Evolutionary conservation across 257 asterid species (phyloP), one percentile per base, ranked within the genome.

Genomic region (Cinchona pubescens): DNA sequence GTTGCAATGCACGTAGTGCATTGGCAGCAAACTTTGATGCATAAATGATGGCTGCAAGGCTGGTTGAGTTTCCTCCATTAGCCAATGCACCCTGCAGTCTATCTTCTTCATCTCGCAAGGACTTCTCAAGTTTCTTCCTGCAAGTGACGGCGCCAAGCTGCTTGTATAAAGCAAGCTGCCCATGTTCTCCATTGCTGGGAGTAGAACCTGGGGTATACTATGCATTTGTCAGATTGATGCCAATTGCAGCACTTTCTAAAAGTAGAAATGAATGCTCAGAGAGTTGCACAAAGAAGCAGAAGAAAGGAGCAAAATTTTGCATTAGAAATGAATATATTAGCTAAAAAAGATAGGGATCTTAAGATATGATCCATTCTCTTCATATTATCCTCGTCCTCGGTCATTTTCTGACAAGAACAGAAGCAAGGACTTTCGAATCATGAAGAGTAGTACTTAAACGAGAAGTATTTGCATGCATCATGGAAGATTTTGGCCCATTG

Each of bases 151-250:
- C 89, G 83, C 93, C 95, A 92, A 8, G 97, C 93, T 45, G 77
- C 90, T 79, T 90, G 97, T 78, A 90, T 88, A 56, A 84, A 87
- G 73, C 93, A 78, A 23, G 89, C 91, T 38, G 82, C 93, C 93
- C 96, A 92, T 66, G 90, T 76, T 84, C 85, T 83, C 94, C 97
- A 91, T 55, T 91, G 94, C 69, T 85, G 87, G 6, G 94, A 90
- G 77, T 85, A 80, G 72, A 77, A 75, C 84, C 92, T 89, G 84
- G 59, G 79, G 48, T 34, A 40, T 15, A 63, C 32, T n/a, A 9
- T 45, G 0, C 19, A 51, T n/a, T 16, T 18, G 37, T n/a, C 37
- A 21, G 38, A 37, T 19, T 60, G 65, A 56, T 72, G 76, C 49
- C 30, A 2, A 38, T 23, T 34, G 34, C 65, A 45, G 21, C 42